Percentiles rank a stretch among this genome's conserved stretches.
Conservation (phyloP, 441 rosid species). For the Gossypium gossypioides region DNA sequence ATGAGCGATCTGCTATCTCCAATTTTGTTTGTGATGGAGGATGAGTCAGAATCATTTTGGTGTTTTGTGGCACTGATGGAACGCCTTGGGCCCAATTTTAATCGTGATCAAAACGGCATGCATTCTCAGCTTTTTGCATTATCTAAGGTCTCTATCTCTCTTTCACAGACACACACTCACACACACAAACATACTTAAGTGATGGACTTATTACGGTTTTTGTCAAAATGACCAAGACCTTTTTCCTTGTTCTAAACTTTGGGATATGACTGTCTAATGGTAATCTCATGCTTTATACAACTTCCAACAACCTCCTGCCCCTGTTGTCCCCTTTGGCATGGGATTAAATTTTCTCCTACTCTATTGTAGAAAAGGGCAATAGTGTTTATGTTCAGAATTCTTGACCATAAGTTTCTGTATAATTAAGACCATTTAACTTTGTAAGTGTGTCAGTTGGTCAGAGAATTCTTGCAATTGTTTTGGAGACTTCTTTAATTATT, state of each 20-base stretch:
- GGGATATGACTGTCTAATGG: neutral
- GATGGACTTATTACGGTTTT: neutral
- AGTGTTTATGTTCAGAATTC: neutral
- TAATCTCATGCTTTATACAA: neutral
- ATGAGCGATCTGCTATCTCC: constrained; percentile 97
- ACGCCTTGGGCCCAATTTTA: constrained; percentile 94
- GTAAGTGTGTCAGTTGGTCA: neutral
- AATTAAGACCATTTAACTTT: neutral
- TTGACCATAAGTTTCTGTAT: neutral
- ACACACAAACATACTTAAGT: neutral
- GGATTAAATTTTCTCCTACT: neutral
- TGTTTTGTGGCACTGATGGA: constrained; percentile 92
- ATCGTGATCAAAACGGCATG: constrained; percentile 98
- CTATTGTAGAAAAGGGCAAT: neutral
- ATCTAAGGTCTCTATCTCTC: constrained; percentile 54
- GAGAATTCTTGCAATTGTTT: neutral
- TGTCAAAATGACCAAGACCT: neutral
- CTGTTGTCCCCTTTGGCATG: neutral
- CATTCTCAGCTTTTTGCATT: constrained; percentile 93
- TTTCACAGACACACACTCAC: neutral
- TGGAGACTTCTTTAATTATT: neutral
- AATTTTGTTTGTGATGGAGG: constrained; percentile 74
- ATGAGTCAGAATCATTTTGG: constrained; percentile 96
- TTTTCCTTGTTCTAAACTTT: neutral
- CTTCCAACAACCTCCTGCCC: neutral